Conservation (phyloP, 139 green algal genomes). For the Chlorella sp. region DNA sequence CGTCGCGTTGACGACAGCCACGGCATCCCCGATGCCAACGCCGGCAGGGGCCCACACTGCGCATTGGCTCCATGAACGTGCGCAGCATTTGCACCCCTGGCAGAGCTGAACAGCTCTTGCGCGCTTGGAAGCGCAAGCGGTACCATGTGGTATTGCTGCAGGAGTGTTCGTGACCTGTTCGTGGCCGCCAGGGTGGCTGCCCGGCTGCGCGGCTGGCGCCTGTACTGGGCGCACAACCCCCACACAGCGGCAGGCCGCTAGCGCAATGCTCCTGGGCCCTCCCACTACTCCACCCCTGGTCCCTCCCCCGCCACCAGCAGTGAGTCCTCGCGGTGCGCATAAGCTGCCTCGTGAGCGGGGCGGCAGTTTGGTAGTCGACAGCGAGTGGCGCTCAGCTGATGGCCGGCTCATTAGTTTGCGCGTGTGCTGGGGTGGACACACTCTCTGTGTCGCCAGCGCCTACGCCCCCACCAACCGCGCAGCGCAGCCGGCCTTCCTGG, state of each 20-base stretch:
- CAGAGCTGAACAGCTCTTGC: too few relatives aligned
- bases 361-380: not conserved
- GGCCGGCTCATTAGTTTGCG: not conserved
- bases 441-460: not conserved
- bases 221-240: not conserved
- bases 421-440: not conserved
- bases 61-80: too few relatives aligned
- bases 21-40: too few relatives aligned
- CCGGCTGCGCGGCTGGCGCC: not conserved
- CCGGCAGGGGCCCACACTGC: too few relatives aligned
- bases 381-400: not conserved
- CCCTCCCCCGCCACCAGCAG: too few relatives aligned
- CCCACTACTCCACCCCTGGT: too few relatives aligned
- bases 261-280: too few relatives aligned
- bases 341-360: not conserved
- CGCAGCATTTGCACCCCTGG: too few relatives aligned
- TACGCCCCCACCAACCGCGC: too few relatives aligned
- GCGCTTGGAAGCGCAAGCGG: not conserved
- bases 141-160: not conserved
- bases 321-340: not conserved
- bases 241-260: not conserved
- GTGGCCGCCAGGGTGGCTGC: not conserved
- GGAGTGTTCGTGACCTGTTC: not conserved
- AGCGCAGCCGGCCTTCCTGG: too few relatives aligned
- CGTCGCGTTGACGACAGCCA: too few relatives aligned